Evolutionary conservation across 1,139 yeast species (phyloP).

Genomic region (Protomyces gravidus): DNA sequence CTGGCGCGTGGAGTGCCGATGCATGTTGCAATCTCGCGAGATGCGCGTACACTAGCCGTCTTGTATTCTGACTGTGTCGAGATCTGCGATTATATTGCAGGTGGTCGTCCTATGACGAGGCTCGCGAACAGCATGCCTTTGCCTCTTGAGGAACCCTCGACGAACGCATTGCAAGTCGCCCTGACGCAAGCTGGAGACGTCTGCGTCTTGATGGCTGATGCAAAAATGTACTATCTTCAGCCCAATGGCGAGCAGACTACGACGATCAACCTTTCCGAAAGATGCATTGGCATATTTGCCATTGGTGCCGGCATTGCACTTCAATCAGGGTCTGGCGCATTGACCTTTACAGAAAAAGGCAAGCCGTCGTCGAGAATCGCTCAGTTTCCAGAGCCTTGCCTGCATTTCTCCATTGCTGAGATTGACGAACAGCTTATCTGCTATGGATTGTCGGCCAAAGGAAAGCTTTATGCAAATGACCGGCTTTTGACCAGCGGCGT

Average conservation of each 20-base stretch:
- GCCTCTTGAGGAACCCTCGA: neutral
- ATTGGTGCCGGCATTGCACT: neutral
- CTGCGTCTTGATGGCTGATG: neutral
- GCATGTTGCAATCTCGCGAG: slow-evolving; percentile 60
- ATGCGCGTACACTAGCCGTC: slow-evolving; percentile 59
- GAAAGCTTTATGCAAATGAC: slow-evolving; percentile 66
- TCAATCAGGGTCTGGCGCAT: neutral
- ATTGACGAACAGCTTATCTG: neutral
- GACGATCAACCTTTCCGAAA: neutral
- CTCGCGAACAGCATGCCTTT: neutral
- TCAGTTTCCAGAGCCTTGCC: neutral
- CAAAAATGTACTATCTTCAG: neutral
- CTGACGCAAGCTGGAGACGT: neutral
- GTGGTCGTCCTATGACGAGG: neutral
- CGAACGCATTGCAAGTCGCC: neutral
- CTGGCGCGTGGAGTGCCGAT: slow-evolving; percentile 50
- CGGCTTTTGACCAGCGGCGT: slow-evolving; percentile 67
- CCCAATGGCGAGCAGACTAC: neutral
- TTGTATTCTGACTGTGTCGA: slow-evolving; percentile 1
- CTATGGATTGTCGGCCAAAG: slow-evolving; percentile 69
- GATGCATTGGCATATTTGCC: neutral
- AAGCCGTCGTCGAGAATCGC: too few species aligned
- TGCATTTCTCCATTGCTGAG: neutral
- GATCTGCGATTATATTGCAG: slow-evolving; percentile 4
- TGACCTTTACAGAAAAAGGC: too few species aligned